Conservation (phyloP, 2,329 filamentous ascomycete genomes). For the Claviceps sp. region DNA sequence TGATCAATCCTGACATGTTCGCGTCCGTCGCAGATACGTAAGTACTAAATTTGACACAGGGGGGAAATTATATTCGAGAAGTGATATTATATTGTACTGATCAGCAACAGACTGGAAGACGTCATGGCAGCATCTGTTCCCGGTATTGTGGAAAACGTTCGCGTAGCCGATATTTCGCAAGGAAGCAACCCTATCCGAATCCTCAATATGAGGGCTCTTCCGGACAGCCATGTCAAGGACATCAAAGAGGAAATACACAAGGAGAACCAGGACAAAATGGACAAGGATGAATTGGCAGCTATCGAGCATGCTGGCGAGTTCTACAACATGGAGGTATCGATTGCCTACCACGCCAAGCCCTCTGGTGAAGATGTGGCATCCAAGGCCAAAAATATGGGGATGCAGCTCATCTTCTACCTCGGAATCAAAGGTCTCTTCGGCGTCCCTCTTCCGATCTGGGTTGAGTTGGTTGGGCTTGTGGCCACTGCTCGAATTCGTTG, state of each 20-base stretch:
- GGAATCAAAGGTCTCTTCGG: slow-evolving; percentile 83
- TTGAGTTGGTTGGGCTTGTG: slow-evolving; percentile 82
- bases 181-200: slow-evolving; percentile 84
- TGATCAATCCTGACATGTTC: slow-evolving; percentile 95
- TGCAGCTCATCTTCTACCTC: slow-evolving; percentile 89
- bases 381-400: slow-evolving; percentile 90
- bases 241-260: slow-evolving; percentile 70
- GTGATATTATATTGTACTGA: not conserved
- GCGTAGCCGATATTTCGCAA: slow-evolving; percentile 89
- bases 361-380: slow-evolving; percentile 56
- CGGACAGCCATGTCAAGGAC: slow-evolving; percentile 63
- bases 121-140: slow-evolving; percentile 96
- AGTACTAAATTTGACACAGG: slow-evolving; percentile 9
- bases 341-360: slow-evolving; percentile 83
- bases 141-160: slow-evolving; percentile 81
- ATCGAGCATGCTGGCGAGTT: slow-evolving; percentile 84
- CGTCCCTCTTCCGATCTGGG: slow-evolving; percentile 74
- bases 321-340: slow-evolving; percentile 82
- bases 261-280: slow-evolving; percentile 67
- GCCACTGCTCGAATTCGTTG: slow-evolving; percentile 74
- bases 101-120: slow-evolving; percentile 38
- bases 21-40: slow-evolving; percentile 73
- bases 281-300: slow-evolving; percentile 75
- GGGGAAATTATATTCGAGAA: not conserved
- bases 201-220: slow-evolving; percentile 73